These are phyloP conservation scores for Aspergillus saccharolyticus DNA, from an alignment of 495 filamentous ascomycete species.

Conservation along the genomic window DNA sequence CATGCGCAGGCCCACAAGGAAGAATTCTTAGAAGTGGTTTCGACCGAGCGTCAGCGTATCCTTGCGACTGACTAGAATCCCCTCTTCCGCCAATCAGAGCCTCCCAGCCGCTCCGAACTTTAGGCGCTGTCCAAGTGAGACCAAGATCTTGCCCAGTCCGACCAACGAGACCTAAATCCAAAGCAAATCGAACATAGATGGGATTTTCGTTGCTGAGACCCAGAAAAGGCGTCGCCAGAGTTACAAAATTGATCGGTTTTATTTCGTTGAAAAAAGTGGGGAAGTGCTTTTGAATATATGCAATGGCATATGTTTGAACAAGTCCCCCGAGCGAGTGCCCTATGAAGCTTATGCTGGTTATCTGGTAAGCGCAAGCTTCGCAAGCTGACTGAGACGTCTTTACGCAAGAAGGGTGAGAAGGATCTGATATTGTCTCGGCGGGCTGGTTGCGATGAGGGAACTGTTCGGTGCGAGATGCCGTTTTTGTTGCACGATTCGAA, in stretches of 20 bases:
- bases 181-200: constrained; percentile 90
- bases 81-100: constrained; percentile 76
- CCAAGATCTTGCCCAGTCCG: constrained; percentile 93
- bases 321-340: constrained; percentile 90
- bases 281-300: constrained; percentile 95
- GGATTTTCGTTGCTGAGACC: constrained; percentile 97
- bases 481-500: constrained; percentile 49
- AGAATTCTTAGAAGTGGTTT: constrained; percentile 90
- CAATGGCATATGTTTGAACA: constrained; percentile 91
- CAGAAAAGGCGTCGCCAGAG: constrained; percentile 84
- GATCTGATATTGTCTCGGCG: constrained; percentile 9
- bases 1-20: constrained; percentile 88
- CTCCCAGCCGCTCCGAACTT: constrained; percentile 79
- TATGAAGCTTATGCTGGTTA: constrained; percentile 94
- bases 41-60: constrained; percentile 64
- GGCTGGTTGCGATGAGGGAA: constrained; percentile 28
- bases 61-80: constrained; percentile 57
- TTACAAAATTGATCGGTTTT: constrained; percentile 86
- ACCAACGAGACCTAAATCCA: constrained; percentile 93
- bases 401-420: constrained; percentile 4
- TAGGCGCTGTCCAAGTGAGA: constrained; percentile 88
- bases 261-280: constrained; percentile 86
- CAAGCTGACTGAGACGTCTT: constrained; percentile 12
- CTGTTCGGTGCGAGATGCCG: constrained; percentile 31
- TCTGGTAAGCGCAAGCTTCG: constrained; percentile 65